Evolutionary conservation across 2,329 filamentous ascomycete species (phyloP).

Genomic region (Chrysosporium keratinophilum): DNA sequence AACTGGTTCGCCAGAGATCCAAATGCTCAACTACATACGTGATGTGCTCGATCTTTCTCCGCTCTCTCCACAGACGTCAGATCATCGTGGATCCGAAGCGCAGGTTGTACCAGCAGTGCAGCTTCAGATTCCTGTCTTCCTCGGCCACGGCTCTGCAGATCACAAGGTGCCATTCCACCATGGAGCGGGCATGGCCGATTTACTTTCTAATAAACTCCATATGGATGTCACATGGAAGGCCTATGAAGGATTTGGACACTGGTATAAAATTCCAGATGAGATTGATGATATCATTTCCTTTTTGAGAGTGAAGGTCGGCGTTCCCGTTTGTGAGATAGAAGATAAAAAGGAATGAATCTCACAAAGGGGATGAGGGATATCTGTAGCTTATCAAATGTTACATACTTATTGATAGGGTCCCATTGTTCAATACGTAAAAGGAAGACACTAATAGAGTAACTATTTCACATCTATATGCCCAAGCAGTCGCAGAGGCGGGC

Average conservation of each 20-base stretch:
- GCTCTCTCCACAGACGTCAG: background rate
- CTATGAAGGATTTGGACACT: constrained; percentile 38
- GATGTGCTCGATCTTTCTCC: constrained; percentile 25
- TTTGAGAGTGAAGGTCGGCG: constrained; percentile 15
- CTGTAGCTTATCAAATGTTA: too few relatives aligned
- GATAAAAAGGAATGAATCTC: too few relatives aligned
- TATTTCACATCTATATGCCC: background rate
- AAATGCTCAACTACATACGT: constrained; percentile 24
- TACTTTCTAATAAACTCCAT: constrained; percentile 19
- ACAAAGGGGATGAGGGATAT: too few relatives aligned
- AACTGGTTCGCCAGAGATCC: constrained; percentile 14
- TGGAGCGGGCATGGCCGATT: constrained; percentile 23
- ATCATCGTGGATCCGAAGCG: background rate
- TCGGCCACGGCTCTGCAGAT: constrained; percentile 37
- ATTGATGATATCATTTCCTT: constrained; percentile 39
- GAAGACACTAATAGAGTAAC: too few relatives aligned
- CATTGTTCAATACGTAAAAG: too few relatives aligned
- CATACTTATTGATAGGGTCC: too few relatives aligned
- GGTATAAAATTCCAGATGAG: constrained; percentile 42
- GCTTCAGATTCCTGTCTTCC: constrained; percentile 32
- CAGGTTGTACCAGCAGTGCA: background rate
- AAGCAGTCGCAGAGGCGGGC: background rate
- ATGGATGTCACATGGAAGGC: constrained; percentile 30
- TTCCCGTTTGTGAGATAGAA: background rate
- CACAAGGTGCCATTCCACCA: constrained; percentile 30